Evolutionary conservation across 2,329 filamentous ascomycete genomes (phyloP).

Genomic region (Periconia sp.): DNA sequence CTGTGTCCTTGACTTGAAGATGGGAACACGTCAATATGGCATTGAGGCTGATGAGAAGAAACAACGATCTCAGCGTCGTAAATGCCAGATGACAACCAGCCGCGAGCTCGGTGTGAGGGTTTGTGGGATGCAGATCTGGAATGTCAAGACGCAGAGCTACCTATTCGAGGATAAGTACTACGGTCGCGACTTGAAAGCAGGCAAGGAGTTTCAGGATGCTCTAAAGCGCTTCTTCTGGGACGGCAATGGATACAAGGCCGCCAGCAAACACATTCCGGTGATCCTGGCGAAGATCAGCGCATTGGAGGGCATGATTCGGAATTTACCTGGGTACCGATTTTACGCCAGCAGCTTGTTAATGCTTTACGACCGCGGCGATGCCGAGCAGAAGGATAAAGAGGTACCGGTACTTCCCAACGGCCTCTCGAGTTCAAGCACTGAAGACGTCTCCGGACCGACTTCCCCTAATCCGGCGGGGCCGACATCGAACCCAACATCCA

Average conservation of each 20-base stretch:
- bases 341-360: constrained; percentile 95
- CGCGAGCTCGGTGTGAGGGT: constrained; percentile 89
- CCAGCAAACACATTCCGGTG: constrained; percentile 84
- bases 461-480: constrained; percentile 33
- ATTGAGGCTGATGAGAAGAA: constrained; percentile 92
- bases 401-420: constrained; percentile 15
- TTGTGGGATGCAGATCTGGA: constrained; percentile 96
- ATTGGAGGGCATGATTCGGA: constrained; percentile 81
- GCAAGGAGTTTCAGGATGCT: constrained; percentile 85
- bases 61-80: constrained; percentile 87
- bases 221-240: constrained; percentile 91
- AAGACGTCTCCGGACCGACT: constrained; percentile 22
- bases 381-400: constrained; percentile 53
- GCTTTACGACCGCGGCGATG: constrained; percentile 87
- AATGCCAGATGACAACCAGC: constrained; percentile 92
- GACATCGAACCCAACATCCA: constrained; percentile 21
- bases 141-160: constrained; percentile 80
- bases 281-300: constrained; percentile 83
- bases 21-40: constrained; percentile 97
- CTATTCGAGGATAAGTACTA: constrained; percentile 99
- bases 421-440: constrained; percentile 19
- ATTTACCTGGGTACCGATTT: constrained; percentile 85
- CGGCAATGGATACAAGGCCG: constrained; percentile 78
- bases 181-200: constrained; percentile 85
- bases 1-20: constrained; percentile 97